Evolutionary conservation across 371 early-diverging fungal genomes (phyloP), one percentile per base, ranked within the genome.

Genomic region (Rhizopus sp.): DNA sequence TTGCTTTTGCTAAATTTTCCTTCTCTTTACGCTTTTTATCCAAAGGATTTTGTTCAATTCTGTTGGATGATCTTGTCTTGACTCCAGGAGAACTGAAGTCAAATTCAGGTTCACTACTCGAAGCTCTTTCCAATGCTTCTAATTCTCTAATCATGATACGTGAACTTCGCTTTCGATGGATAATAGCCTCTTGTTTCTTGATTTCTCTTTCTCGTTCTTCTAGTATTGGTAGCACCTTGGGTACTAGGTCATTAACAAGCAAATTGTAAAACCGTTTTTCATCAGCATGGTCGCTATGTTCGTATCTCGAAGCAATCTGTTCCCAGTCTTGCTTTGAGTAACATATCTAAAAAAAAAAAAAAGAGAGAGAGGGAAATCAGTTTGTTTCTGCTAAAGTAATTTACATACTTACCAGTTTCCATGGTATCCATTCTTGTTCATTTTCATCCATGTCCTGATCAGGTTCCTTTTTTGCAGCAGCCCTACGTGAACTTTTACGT

Each of bases 121-220:
- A 17, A 49, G 59, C 17, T 64, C 61, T 13, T 72, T 81, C 84
- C 29, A 80, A 64, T 16, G 74, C 65, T 39, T 81, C 81, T 50
- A 85, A 56, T 35, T 83, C 85, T 34, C 69, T 72, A 47, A 82
- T 73, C 58, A 86, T 81, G 16, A 88, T 76, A 33, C 89, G 81
- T 12, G 88, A 83, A 23, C 87, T 87, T 40, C 91, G 59, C 55
- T 88, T 90, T 37, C 88, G 78, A 41, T 83, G 71, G n/a, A 66
- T 54, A 7, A 86, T 59, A 1, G 87, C 87, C 40, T 84, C 86
- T 30, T 78, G 64, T 39, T 79, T 76, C 46, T 68, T 70, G 32
- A 68, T 49, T 44, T 75, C 73, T 45, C 75, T 76, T 37, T 85
- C 85, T 40, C 75, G 79, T 51, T 81, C 81, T 66, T 77, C 64